Evolutionary conservation across 164 flowering plant genomes (phyloP).

Genomic region (Kalanchoe fedtschenkoi): DNA sequence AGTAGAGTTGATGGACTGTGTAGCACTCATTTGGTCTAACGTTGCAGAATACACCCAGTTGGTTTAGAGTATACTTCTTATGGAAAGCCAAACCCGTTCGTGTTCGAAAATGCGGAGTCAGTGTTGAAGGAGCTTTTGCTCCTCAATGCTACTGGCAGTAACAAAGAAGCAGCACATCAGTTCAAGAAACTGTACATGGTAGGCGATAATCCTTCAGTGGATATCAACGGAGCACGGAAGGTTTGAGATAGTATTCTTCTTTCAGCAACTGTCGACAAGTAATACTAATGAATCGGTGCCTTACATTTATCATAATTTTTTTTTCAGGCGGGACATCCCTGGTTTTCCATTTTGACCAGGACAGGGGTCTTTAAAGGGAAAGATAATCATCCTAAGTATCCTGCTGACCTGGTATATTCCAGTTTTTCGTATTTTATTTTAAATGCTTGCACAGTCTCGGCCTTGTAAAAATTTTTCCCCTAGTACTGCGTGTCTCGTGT

Average conservation of each 20-base stretch:
- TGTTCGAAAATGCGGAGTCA: slow-evolving; percentile 65
- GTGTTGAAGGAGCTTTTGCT: slow-evolving; percentile 30
- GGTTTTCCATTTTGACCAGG: slow-evolving; percentile 88
- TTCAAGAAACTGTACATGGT: slow-evolving; percentile 76
- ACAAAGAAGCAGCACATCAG: slow-evolving; percentile 14
- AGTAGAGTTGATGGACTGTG: background rate
- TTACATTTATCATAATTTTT: background rate
- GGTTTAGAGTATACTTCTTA: slow-evolving; percentile 51
- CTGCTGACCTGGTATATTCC: slow-evolving; percentile 52
- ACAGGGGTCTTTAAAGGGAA: slow-evolving; percentile 76
- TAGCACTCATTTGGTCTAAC: background rate
- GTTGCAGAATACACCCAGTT: slow-evolving; percentile 50
- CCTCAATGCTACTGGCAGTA: slow-evolving; percentile 2
- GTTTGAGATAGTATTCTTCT: slow-evolving; percentile 36
- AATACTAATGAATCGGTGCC: background rate
- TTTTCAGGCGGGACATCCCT: slow-evolving; percentile 79
- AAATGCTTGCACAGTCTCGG: background rate
- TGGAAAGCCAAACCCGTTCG: slow-evolving; percentile 84
- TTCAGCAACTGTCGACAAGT: background rate
- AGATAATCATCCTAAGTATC: slow-evolving; percentile 50
- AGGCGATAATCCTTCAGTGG: slow-evolving; percentile 88
- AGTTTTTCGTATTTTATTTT: background rate
- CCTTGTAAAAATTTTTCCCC: background rate
- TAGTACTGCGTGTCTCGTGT: background rate
- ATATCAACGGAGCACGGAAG: slow-evolving; percentile 80